A percentile compares a stretch with the other conserved stretches of the same genome.
These are phyloP conservation scores for Monosporozyma solicola DNA, from an alignment of 805 yeast species.

Conservation along the genomic window DNA sequence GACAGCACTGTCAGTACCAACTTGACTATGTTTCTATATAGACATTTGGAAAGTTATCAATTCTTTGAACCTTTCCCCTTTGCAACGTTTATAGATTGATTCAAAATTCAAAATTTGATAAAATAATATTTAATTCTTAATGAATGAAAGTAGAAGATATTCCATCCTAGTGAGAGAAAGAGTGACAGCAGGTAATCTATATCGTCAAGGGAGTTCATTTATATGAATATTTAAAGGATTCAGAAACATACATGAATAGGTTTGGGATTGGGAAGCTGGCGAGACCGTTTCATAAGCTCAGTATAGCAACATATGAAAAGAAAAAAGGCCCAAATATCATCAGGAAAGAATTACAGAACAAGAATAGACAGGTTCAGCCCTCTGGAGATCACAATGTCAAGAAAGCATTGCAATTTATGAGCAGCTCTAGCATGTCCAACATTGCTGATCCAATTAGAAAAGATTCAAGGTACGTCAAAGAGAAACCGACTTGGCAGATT, in stretches of 20 bases:
- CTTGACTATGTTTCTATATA: too few relatives aligned
- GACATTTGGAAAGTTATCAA: not conserved
- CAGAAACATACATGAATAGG: not conserved
- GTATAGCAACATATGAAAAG: not conserved
- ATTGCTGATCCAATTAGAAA: not conserved
- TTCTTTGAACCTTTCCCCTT: not conserved
- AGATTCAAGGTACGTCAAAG: not conserved
- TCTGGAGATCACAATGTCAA: not conserved
- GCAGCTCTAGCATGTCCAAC: not conserved
- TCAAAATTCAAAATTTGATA: not conserved
- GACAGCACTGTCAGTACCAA: not conserved
- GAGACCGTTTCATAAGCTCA: not conserved
- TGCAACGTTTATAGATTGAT: not conserved
- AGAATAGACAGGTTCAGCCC: not conserved
- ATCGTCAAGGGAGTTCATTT: not conserved
- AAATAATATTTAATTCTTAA: not conserved
- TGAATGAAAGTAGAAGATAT: too few relatives aligned
- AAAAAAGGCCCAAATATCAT: not conserved
- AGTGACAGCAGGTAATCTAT: not conserved
- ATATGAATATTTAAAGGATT: not conserved
- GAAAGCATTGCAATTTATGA: not conserved
- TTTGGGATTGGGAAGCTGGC: not conserved
- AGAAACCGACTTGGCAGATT: conserved; percentile 55
- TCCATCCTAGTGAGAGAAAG: not conserved
- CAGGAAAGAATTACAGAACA: not conserved